Evolutionary conservation across 2,329 filamentous ascomycete species (phyloP), one percentile per base, ranked within the genome.

Genomic region (Dactylellina cionopaga): DNA sequence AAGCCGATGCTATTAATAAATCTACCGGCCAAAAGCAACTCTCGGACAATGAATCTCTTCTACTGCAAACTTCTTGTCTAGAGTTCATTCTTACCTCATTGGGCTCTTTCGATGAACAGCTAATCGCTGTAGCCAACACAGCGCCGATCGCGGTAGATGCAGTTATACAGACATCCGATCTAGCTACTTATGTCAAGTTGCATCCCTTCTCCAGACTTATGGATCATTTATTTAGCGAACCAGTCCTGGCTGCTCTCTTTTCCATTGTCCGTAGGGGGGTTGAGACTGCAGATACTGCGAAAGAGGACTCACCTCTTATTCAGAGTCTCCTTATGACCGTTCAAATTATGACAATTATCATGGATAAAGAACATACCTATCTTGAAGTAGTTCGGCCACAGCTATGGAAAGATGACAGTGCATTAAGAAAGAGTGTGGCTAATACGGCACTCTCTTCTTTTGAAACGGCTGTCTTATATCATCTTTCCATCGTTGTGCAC

Each of bases 171-270:
- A 85, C 91, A 2, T 90, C 89, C 1, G 90, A 91, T 63, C 83
- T 98, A 3, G 87, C 88, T 52, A 85, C 86, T 4, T 99, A 99
- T 79, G 88, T 95, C 68, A 87, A 88, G 22, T 85, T 96, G 58
- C 96, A 99, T 81, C 94, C 96, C 0, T 99, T 98, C 78, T 89
- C 91, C 2, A 88, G 96, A 69, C 89, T 96, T 13, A 97, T 98
- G 91, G 95, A 99, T 79, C 98, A 95, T 92, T 87, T 99, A 81
- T 96, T 96, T 80, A 97, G 96, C 78, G 92, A 96, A 77, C 92
- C 90, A 75, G 91, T 97, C 19, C 87, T 96, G 77, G 87, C 86
- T 75, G 87, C 89, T 11, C 82, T 99, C 1, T 94, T 97, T 80
- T 85, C 87, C 64, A 87, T 90, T 9, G 87, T 95, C 27, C 90